Conservation (phyloP, 2,329 filamentous ascomycete species). For the Endoconidiophora laricicola region DNA sequence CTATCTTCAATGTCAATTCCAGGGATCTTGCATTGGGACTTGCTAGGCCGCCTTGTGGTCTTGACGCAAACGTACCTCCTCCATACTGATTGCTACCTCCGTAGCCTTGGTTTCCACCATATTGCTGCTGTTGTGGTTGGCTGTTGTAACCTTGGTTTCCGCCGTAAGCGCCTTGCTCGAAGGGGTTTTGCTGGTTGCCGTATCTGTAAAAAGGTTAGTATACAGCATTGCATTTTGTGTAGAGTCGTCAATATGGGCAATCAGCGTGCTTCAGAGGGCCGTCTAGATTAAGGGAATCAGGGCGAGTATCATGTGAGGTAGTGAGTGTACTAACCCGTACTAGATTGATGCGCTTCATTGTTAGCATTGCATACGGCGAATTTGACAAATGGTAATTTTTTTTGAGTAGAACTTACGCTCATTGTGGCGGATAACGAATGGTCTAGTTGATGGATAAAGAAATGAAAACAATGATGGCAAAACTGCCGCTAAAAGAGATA, state of each 20-base stretch:
- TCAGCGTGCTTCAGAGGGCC: neutral
- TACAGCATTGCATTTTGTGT: neutral
- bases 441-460: too few relatives aligned
- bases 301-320: neutral
- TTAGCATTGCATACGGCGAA: neutral
- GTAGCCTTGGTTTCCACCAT: slow-evolving; percentile 21
- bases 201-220: slow-evolving; percentile 26
- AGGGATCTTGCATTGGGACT: slow-evolving; percentile 9
- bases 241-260: neutral
- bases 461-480: too few relatives aligned
- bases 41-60: slow-evolving; percentile 3
- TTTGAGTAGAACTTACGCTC: too few relatives aligned
- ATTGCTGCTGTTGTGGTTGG: slow-evolving; percentile 13
- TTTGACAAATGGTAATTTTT: too few relatives aligned
- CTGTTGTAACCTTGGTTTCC: slow-evolving; percentile 18
- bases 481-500: too few relatives aligned
- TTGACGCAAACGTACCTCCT: slow-evolving; percentile 11
- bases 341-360: slow-evolving; percentile 17
- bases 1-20: slow-evolving; percentile 13
- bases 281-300: too few relatives aligned
- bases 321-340: slow-evolving; percentile 35
- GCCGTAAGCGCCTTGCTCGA: slow-evolving; percentile 34
- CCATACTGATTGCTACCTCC: slow-evolving; percentile 18
- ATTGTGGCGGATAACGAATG: too few relatives aligned
- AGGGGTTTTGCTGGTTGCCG: slow-evolving; percentile 37